Evolutionary conservation across 2,329 filamentous ascomycete species (phyloP).

Genomic region (Phyllachora maydis): DNA sequence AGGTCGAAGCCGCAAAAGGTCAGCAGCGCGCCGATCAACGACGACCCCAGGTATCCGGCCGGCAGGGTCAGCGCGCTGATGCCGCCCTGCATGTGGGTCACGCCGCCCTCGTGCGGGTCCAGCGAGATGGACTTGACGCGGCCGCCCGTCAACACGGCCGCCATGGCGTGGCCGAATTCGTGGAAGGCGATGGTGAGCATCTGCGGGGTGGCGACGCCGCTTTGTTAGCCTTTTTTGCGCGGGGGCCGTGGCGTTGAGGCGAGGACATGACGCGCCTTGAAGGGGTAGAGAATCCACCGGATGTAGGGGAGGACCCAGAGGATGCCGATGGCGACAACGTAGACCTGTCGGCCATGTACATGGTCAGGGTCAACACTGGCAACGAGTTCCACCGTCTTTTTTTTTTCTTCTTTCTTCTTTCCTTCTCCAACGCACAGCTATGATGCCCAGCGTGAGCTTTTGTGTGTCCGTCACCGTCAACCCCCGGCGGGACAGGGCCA

Average conservation of each 20-base stretch:
- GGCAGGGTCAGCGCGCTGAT: slow-evolving; percentile 51
- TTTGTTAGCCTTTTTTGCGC: not conserved
- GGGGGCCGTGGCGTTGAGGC: not conserved
- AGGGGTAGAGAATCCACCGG: slow-evolving; percentile 57
- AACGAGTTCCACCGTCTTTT: not conserved
- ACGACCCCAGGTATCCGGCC: slow-evolving; percentile 60
- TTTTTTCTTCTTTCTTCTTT: not conserved
- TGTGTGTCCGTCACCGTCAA: slow-evolving; percentile 47
- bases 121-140: slow-evolving; percentile 54
- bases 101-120: slow-evolving; percentile 57
- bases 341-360: slow-evolving; percentile 35
- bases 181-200: slow-evolving; percentile 75
- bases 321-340: slow-evolving; percentile 53
- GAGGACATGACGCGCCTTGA: slow-evolving; percentile 45
- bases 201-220: slow-evolving; percentile 17
- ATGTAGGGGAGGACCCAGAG: slow-evolving; percentile 66
- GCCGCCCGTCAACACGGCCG: slow-evolving; percentile 51
- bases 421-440: not conserved
- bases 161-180: slow-evolving; percentile 59
- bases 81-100: slow-evolving; percentile 59
- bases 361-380: not conserved
- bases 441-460: slow-evolving; percentile 40
- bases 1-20: slow-evolving; percentile 71
- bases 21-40: slow-evolving; percentile 54
- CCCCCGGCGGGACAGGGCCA: slow-evolving; percentile 23